These are phyloP conservation scores for Ceratocystis alfenasii DNA, from an alignment of 2,329 filamentous ascomycete genomes.

Conservation along the genomic window DNA sequence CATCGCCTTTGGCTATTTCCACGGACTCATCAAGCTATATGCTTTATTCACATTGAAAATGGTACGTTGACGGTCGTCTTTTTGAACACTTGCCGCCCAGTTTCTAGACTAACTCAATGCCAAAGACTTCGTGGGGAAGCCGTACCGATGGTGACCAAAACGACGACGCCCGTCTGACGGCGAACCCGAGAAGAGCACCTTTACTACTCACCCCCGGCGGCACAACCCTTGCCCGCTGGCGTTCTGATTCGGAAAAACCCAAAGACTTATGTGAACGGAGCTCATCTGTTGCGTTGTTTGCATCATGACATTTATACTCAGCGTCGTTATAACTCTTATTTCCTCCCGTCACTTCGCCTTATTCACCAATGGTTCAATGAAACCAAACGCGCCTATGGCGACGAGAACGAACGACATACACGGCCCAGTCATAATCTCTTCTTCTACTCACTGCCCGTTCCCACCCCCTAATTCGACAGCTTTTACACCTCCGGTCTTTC, in stretches of 20 bases:
- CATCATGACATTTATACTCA: not conserved
- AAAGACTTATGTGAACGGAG: constrained; percentile 21
- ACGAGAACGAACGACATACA: not conserved
- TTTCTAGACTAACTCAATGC: not conserved
- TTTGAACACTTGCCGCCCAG: not conserved
- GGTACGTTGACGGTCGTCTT: constrained; percentile 44
- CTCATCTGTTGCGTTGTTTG: constrained; percentile 3
- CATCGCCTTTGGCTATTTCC: constrained; percentile 82
- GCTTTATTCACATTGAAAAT: constrained; percentile 70
- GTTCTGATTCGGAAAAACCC: constrained; percentile 38
- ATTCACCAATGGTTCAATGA: not conserved
- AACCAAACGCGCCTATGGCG: not conserved
- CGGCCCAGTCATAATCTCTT: not conserved
- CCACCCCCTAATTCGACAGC: too few species aligned
- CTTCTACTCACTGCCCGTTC: not conserved
- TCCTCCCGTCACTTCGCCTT: not conserved
- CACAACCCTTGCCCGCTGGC: constrained; percentile 34
- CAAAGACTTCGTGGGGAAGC: constrained; percentile 87
- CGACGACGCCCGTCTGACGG: constrained; percentile 57
- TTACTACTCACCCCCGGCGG: constrained; percentile 33
- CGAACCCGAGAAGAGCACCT: constrained; percentile 31
- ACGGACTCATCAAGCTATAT: constrained; percentile 84
- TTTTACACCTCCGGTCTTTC: not conserved
- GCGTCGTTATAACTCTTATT: not conserved
- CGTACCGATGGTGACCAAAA: constrained; percentile 82